phyloP scores from a whole-genome alignment of 2,329 filamentous ascomycete genomes.

The Stagonosporopsis tanaceti region DNA sequence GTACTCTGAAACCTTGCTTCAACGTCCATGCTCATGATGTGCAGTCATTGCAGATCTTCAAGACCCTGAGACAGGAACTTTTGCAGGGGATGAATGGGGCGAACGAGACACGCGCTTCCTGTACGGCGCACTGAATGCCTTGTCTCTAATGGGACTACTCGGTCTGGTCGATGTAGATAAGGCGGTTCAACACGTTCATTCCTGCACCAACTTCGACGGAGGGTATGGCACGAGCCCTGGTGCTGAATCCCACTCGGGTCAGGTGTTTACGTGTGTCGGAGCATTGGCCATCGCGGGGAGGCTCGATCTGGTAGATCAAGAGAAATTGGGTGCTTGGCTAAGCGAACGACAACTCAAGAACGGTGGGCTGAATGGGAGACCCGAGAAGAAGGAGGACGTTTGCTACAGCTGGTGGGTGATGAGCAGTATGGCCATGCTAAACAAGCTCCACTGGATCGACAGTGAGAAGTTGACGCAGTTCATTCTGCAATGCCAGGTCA shows the following conservation, averaged over 20 bases:
- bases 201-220: conserved; percentile 92
- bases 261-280: conserved; percentile 93
- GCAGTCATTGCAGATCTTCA: conserved; percentile 83
- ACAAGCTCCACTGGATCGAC: conserved; percentile 91
- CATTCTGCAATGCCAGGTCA: conserved; percentile 80
- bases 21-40: conserved; percentile 33
- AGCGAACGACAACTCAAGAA: conserved; percentile 89
- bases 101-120: conserved; percentile 95
- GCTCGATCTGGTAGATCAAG: conserved; percentile 81
- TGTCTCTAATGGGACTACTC: conserved; percentile 81
- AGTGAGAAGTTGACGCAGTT: conserved; percentile 78
- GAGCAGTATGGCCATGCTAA: conserved; percentile 89
- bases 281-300: conserved; percentile 84
- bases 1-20: conserved; percentile 40
- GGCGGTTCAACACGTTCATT: conserved; percentile 79
- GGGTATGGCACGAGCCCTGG: conserved; percentile 90
- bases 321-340: conserved; percentile 86
- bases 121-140: conserved; percentile 86
- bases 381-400: conserved; percentile 94
- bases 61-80: conserved; percentile 81
- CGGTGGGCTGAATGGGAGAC: conserved; percentile 90
- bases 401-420: conserved; percentile 99
- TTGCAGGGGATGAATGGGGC: conserved; percentile 94
- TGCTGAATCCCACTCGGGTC: conserved; percentile 92
- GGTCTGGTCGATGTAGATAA: conserved; percentile 78